Conservation (phyloP, 108 stramenopile genomes). For the Skeletonema marinoi region DNA sequence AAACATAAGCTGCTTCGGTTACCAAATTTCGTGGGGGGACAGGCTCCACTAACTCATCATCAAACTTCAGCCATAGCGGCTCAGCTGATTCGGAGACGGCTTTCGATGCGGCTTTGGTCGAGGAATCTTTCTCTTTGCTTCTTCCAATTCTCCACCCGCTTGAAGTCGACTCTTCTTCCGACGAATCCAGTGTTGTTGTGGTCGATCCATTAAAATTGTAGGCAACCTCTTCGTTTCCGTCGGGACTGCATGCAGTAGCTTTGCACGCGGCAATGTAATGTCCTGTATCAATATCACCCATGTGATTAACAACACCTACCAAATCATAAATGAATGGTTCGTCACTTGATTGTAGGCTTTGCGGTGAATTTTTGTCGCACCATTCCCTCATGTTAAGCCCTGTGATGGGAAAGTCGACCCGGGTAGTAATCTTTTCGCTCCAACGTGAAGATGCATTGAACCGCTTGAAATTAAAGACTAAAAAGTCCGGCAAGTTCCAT, state of each 20-base stretch:
- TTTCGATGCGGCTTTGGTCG: conserved; percentile 58
- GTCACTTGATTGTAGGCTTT: conserved; percentile 27
- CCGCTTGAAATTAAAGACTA: conserved; percentile 95
- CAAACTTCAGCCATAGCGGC: conserved; percentile 93
- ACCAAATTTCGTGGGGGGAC: conserved; percentile 81
- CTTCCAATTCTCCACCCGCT: conserved; percentile 68
- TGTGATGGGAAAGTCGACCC: conserved; percentile 91
- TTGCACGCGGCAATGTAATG: conserved; percentile 97
- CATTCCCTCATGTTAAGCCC: conserved; percentile 89
- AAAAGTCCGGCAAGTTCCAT: conserved; percentile 91
- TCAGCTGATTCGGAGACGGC: conserved; percentile 70
- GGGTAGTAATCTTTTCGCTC: conserved; percentile 93
- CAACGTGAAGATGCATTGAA: conserved; percentile 92
- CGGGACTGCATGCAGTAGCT: conserved; percentile 79
- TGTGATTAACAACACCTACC: conserved; percentile 94
- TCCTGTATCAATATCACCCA: conserved; percentile 95
- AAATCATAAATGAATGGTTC: conserved; percentile 85
- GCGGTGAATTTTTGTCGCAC: conserved; percentile 72
- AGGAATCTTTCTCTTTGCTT: conserved; percentile 65
- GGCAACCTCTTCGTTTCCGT: conserved; percentile 88
- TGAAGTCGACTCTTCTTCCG: conserved; percentile 47
- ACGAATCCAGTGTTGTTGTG: conserved; percentile 26
- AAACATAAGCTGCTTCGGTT: conserved; percentile 91
- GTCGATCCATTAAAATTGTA: conserved; percentile 74
- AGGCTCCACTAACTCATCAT: conserved; percentile 94